These are phyloP conservation scores for Quercus lobata DNA, from an alignment of 331 rosid species.

Conservation along the genomic window DNA sequence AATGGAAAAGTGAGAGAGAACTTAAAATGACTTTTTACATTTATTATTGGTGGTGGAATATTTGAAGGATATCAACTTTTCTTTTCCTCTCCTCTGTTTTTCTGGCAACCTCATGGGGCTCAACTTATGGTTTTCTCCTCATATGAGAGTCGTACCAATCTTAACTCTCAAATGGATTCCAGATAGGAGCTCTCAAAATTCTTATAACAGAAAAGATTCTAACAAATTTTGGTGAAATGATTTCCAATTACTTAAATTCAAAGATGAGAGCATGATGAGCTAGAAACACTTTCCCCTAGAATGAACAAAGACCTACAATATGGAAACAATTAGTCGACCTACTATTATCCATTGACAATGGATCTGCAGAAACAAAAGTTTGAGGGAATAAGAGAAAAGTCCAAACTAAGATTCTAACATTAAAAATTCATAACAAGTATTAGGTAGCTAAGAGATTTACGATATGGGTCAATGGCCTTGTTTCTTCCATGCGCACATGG, in stretches of 20 bases:
- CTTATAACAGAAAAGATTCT: no score
- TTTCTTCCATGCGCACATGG: conserved; percentile 25
- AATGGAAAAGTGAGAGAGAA: no score
- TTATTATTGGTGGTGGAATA: no score
- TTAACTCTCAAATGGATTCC: no score
- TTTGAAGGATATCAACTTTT: no score
- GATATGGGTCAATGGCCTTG: conserved; percentile 13
- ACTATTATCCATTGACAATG: background rate
- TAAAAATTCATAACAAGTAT: background rate
- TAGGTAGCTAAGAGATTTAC: conserved; percentile 11
- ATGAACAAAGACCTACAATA: background rate
- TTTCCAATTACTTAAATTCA: background rate
- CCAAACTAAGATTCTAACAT: background rate
- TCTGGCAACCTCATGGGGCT: no score
- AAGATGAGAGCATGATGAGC: background rate
- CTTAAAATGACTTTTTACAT: no score
- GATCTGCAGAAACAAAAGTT: background rate
- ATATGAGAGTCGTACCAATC: no score
- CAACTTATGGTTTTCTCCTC: no score
- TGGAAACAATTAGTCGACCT: background rate
- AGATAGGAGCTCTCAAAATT: no score
- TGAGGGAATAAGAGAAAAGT: background rate
- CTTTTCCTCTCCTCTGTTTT: no score
- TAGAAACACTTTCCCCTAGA: background rate
- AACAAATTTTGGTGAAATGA: no score